Base-by-base conservation (phyloP, 768 basidiomycete species). In the Macrolepiota fuliginosa region DNA sequence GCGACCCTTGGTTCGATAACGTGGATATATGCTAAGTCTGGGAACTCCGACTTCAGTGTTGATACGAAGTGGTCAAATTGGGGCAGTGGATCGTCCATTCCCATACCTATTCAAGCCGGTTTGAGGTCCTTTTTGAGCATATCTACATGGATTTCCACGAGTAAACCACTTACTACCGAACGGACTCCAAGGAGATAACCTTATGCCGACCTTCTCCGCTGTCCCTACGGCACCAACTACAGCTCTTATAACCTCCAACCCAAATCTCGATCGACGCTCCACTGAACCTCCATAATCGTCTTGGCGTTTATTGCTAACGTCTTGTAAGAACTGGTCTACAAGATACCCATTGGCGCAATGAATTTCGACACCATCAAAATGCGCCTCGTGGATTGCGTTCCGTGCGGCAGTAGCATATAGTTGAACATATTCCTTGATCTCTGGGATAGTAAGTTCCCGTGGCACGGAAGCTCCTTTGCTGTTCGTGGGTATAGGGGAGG, bases 201-300 rank as follows among this genome's bases (percentile, higher is more conserved):
- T 78, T 51, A 91, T 73, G 0, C 74, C 85, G 1, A 82, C 77
- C 15, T 77, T 77, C 27, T 83, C 79, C 11, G 47, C 11, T 27
- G 74, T 68, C 0, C 89, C 89, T 45, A 90, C 72, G 1, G 81
- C 80, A 0, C 76, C 68, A 1, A 72, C 74, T 0, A 89, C 72
- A 13, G 76, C 81, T 56, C 82, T 80, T 19, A 84, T 67, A 47
- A 83, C 74, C 67, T 86, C 82, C 5, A 84, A 75, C 0, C 74
- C 75, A 67, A 89, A 86, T 2, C 83, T 73, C 1, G 77, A 68
- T 17, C 87, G 79, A 68, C 85, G 85, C 70, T 85, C 82, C 45
- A 81, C 62, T 45, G 78, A 80, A 4, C 87, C 88, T 9, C 87
- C 87, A 76, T 82, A 90, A 56, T 78, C 68, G 71, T 86, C 86